Percentiles rank a stretch among this genome's conserved stretches.
Evolutionary conservation across 495 filamentous ascomycete species (phyloP).

Genomic region (Talaromyces ruber): DNA sequence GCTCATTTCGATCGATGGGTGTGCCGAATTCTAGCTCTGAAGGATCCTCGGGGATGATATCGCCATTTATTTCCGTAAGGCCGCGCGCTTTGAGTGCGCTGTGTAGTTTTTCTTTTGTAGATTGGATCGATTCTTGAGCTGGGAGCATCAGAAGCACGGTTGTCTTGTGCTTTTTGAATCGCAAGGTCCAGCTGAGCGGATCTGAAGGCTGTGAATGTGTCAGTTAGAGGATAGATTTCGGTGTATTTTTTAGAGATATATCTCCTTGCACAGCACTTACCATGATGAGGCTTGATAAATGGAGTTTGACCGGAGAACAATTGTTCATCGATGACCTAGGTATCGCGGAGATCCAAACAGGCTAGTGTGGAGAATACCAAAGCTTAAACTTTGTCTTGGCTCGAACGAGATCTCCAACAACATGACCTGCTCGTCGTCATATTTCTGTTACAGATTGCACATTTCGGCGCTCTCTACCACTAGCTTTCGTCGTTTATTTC

Average conservation of each 20-base stretch:
- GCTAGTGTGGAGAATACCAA: background rate
- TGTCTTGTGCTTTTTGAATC: conserved; percentile 70
- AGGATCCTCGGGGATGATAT: conserved; percentile 36
- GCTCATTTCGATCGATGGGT: conserved; percentile 45
- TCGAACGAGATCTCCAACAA: background rate
- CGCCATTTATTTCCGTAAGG: conserved; percentile 34
- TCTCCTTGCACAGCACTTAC: conserved; percentile 8
- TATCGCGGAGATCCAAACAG: background rate
- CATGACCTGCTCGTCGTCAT: background rate
- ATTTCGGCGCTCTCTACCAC: background rate
- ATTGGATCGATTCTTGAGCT: conserved; percentile 48
- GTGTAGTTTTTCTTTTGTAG: conserved; percentile 57
- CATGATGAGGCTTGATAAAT: conserved; percentile 10
- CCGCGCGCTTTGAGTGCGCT: conserved; percentile 35
- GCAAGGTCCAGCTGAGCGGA: conserved; percentile 50
- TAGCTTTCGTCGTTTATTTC: background rate
- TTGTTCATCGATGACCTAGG: background rate
- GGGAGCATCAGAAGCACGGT: conserved; percentile 68
- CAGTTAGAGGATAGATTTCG: background rate
- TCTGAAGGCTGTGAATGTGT: conserved; percentile 15
- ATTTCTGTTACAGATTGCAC: background rate
- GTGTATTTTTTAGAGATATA: background rate
- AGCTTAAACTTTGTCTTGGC: background rate
- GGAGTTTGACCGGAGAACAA: background rate
- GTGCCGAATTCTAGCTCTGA: conserved; percentile 45